Conservation (phyloP, 345 rosid species). For the sweet orange (Citrus sinensis) region DVS_A1.0 CM039161.1:1680001-1680500, state of each 20-base stretch:
- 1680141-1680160: background rate
- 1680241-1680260: background rate
- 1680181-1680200: background rate
- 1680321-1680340: no score
- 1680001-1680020: no score
- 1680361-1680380: conserved; percentile 21
- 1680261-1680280: conserved; percentile 10
- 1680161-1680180: background rate
- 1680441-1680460: conserved; percentile 40
- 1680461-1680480: conserved; percentile 20
- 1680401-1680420: conserved; percentile 56
- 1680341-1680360: background rate
- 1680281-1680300: background rate
- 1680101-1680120: background rate
- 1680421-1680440: conserved; percentile 63
- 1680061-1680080: background rate
- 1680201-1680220: background rate
- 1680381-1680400: conserved; percentile 27
- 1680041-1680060: no score
- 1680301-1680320: no score
- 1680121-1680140: background rate
- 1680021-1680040: no score
- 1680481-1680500: conserved; percentile 14
- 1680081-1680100: background rate
- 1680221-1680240: background rate